phyloP scores from a whole-genome alignment of 108 stramenopile genomes.

The Cyclotella baltica region DNA sequence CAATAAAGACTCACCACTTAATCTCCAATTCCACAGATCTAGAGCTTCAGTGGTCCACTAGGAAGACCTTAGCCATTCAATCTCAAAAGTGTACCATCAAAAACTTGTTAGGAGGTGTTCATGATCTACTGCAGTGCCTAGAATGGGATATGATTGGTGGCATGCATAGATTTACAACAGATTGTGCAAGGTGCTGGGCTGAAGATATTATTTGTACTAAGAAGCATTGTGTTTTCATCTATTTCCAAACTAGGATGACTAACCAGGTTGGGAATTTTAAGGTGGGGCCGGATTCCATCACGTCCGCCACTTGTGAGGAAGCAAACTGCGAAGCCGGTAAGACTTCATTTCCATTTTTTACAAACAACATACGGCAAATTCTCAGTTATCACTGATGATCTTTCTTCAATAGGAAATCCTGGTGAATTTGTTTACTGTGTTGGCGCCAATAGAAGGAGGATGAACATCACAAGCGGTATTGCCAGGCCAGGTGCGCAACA shows the following conservation, averaged over 20 bases:
- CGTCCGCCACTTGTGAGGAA: constrained; percentile 25
- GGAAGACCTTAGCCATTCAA: constrained; percentile 22
- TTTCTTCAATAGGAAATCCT: background rate
- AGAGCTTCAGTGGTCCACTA: constrained; percentile 28
- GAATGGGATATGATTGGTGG: constrained; percentile 25
- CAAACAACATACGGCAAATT: background rate
- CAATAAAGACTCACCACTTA: no score
- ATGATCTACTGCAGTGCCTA: constrained; percentile 22
- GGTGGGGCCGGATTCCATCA: constrained; percentile 50
- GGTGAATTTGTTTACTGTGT: constrained; percentile 31
- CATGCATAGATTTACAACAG: constrained; percentile 8
- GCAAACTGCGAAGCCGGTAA: constrained; percentile 37
- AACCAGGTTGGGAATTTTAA: constrained; percentile 49
- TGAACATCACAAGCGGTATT: constrained; percentile 41
- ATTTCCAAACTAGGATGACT: constrained; percentile 36
- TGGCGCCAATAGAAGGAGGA: constrained; percentile 40
- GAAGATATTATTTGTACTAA: constrained; percentile 41
- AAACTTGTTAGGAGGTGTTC: constrained; percentile 12
- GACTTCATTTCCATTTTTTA: background rate
- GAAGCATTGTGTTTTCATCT: constrained; percentile 34
- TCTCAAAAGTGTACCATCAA: constrained; percentile 26
- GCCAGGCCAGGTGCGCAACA: constrained; percentile 21
- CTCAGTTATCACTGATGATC: background rate
- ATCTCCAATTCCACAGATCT: no score
- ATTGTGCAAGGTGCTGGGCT: constrained; percentile 46